Conservation (phyloP, 169 alveolate genomes). For the Plasmodium inui region DNA sequence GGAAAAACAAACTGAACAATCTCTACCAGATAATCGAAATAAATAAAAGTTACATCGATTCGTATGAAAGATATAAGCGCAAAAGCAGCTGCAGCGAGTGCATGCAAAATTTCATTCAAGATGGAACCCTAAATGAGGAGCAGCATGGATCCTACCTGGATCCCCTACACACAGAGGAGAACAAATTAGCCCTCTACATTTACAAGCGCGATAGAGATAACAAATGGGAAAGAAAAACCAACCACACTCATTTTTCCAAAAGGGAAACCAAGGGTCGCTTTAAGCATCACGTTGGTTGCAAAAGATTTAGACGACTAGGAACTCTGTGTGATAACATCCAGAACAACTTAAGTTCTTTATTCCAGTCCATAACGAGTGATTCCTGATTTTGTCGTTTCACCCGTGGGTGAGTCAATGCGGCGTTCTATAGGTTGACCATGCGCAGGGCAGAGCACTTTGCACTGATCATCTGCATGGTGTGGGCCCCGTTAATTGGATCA, state of each 20-base stretch:
- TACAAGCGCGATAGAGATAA: conserved; percentile 22
- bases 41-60: conserved; percentile 4
- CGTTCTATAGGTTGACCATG: neutral
- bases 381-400: neutral
- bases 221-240: conserved; percentile 24
- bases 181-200: conserved; percentile 62
- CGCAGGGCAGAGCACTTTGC: neutral
- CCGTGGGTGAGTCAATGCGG: neutral
- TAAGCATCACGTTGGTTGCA: neutral
- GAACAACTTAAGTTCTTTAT: conserved; percentile 14
- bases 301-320: conserved; percentile 9
- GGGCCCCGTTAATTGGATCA: neutral
- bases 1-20: conserved; percentile 44
- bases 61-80: conserved; percentile 1
- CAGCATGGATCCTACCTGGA: conserved; percentile 1
- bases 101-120: neutral
- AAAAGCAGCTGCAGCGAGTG: neutral
- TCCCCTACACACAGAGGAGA: neutral
- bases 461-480: neutral
- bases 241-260: conserved; percentile 21
- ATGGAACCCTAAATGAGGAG: neutral
- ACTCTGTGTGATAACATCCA: conserved; percentile 36
- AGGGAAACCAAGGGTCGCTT: conserved; percentile 3
- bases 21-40: conserved; percentile 63
- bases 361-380: conserved; percentile 33